Base-by-base conservation (phyloP, 2,329 filamentous ascomycete genomes). In the Trichoderma atroviride region DNA sequence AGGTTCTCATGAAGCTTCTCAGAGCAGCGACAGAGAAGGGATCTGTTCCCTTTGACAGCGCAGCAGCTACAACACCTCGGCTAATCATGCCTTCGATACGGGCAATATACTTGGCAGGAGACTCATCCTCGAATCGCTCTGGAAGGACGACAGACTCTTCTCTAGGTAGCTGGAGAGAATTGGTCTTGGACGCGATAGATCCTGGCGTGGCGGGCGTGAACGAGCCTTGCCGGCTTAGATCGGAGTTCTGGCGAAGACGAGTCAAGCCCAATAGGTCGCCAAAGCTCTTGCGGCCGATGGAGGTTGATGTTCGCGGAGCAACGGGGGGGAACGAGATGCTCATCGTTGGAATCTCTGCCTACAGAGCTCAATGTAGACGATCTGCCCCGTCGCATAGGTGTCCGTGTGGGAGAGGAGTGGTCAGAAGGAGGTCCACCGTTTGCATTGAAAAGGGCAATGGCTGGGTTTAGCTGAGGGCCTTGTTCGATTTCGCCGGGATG, bases 1-100 rank as follows among this genome's bases (percentile, higher is more conserved):
- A 98, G 24, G 91, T 91, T 65, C 95, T 89, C 91, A 98, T 98
- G 77, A 97, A 98, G 77, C 95, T 97, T 70, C 95, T 89, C 68
- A 99, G 81, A 3, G 97, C 94, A 1, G 92, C 89, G 70, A 90
- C 88, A 58, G 90, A 92, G 78, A 98, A 99, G 0, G 89, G 82
- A 75, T 99, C 95, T 2, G 88, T 88, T n/a, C 89, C 92, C 76
- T 96, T 97, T 22, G 93, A 95, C 31, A 99, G 82, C 19, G 93
- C 89, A 58, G 91, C 92, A 16, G 94, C 94, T 74, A 99, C 94
- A 65, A 92, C 87, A 72, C 94, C 92, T 69, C 92, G 90, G 50
- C 90, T 92, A 19, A 97, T 86, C 53, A 90, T 87, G 71, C 92
- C 92, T 78, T 98, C 93, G 2, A 98, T 84, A 31, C 93, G 90